Evolutionary conservation across 225 moss, liverwort and hornwort species (phyloP).

Genomic region (Pleurozium schreberi): DNA sequence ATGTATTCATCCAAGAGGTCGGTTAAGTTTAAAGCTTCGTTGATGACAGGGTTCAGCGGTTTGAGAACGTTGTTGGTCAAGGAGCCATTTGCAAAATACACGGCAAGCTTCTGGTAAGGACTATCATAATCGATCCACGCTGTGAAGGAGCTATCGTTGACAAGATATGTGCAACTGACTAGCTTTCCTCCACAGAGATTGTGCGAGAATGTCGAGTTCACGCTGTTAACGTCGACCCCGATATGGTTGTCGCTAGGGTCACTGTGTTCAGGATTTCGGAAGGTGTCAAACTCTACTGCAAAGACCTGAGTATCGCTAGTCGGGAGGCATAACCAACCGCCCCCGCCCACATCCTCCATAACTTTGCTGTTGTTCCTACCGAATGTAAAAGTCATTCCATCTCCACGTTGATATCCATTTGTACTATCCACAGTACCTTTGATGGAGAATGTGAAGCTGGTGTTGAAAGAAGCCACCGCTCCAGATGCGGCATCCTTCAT

Average conservation of each 20-base stretch:
- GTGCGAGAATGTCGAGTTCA: neutral
- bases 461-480: constrained; percentile 2
- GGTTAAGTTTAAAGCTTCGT: neutral
- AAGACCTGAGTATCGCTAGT: neutral
- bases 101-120: neutral
- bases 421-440: too few species aligned
- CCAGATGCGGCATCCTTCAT: neutral
- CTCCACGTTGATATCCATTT: neutral
- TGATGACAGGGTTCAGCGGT: neutral
- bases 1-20: neutral
- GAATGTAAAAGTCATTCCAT: constrained; percentile 40
- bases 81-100: neutral
- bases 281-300: constrained; percentile 45
- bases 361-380: neutral
- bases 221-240: neutral
- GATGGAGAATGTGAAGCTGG: constrained; percentile 11
- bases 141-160: neutral
- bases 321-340: neutral
- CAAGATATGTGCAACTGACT: neutral
- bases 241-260: constrained; percentile 18
- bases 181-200: neutral
- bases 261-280: neutral
- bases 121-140: neutral
- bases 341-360: neutral
- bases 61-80: neutral